These are phyloP conservation scores for Entoloma clypeatum DNA, from an alignment of 1,284 basidiomycete species.

Conservation along the genomic window DNA sequence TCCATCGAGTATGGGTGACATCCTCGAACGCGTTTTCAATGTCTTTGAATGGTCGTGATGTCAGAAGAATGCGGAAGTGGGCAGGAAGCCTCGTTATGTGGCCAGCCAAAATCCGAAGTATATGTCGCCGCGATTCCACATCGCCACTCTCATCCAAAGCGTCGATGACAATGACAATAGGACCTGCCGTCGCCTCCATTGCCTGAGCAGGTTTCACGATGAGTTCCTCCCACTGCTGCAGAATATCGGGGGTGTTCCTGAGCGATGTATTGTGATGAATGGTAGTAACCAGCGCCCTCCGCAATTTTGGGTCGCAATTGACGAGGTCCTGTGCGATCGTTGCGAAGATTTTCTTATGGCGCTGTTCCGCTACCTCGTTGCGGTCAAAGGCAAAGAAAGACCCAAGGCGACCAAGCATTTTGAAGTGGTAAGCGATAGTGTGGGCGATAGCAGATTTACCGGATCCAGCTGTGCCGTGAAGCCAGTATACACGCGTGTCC, in stretches of 20 bases:
- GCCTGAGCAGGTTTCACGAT: slow-evolving; percentile 21
- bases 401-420: slow-evolving; percentile 18
- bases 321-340: slow-evolving; percentile 26
- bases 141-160: slow-evolving; percentile 32
- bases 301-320: slow-evolving; percentile 16
- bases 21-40: too few species aligned
- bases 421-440: slow-evolving; percentile 17
- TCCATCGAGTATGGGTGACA: too few species aligned
- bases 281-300: slow-evolving; percentile 15
- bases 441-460: slow-evolving; percentile 26
- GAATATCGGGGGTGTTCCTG: slow-evolving; percentile 18
- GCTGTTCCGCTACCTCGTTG: slow-evolving; percentile 18
- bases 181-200: slow-evolving; percentile 8
- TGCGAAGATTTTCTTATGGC: slow-evolving; percentile 22
- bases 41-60: too few species aligned
- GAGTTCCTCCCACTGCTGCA: slow-evolving; percentile 20
- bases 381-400: slow-evolving; percentile 27
- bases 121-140: slow-evolving; percentile 16
- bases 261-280: slow-evolving; percentile 20
- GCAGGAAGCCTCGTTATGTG: slow-evolving; percentile 21
- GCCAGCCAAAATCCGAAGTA: slow-evolving; percentile 15
- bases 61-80: slow-evolving; percentile 16
- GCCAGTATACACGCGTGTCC: slow-evolving; percentile 26
- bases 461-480: slow-evolving; percentile 27
- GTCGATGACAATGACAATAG: slow-evolving; percentile 28